Evolutionary conservation across 805 yeast genomes (phyloP).

Genomic region (Candida takata): DNA sequence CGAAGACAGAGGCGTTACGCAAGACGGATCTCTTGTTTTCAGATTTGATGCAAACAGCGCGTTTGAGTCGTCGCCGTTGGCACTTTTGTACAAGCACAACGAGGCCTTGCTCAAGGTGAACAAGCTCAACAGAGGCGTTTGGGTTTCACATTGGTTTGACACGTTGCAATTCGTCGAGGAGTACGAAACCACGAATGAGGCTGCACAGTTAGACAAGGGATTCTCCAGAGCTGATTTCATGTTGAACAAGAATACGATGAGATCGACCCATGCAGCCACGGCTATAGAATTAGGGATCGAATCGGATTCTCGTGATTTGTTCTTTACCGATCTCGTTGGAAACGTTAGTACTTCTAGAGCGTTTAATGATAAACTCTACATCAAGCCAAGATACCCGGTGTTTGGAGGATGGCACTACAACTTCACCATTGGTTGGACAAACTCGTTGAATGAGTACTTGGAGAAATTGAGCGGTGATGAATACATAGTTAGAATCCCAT

Average conservation of each 20-base stretch:
- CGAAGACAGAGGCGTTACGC: slow-evolving; percentile 30
- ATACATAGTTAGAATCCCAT: slow-evolving; percentile 60
- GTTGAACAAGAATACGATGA: slow-evolving; percentile 41
- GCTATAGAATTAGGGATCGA: slow-evolving; percentile 54
- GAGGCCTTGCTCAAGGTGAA: slow-evolving; percentile 57
- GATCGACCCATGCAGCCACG: slow-evolving; percentile 52
- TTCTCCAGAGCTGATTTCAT: slow-evolving; percentile 79
- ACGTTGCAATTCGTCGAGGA: slow-evolving; percentile 74
- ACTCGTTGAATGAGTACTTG: slow-evolving; percentile 46
- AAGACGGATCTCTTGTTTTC: slow-evolving; percentile 37
- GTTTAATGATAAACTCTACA: slow-evolving; percentile 33
- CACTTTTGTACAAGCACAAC: slow-evolving; percentile 57
- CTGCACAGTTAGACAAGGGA: slow-evolving; percentile 60
- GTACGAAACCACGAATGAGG: slow-evolving; percentile 72
- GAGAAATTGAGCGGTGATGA: slow-evolving; percentile 31
- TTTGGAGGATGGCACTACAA: slow-evolving; percentile 96
- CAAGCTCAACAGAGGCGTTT: slow-evolving; percentile 61
- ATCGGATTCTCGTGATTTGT: slow-evolving; percentile 51
- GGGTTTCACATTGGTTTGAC: slow-evolving; percentile 85
- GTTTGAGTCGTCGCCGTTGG: slow-evolving; percentile 40
- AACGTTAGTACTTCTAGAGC: slow-evolving; percentile 74
- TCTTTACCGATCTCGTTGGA: slow-evolving; percentile 86
- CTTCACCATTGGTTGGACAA: slow-evolving; percentile 93
- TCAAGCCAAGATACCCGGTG: slow-evolving; percentile 88
- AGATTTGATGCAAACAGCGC: slow-evolving; percentile 52